Evolutionary conservation across 768 basidiomycete genomes (phyloP), one percentile per base, ranked within the genome.

Genomic region (Hirschioporus abietinus): DNA sequence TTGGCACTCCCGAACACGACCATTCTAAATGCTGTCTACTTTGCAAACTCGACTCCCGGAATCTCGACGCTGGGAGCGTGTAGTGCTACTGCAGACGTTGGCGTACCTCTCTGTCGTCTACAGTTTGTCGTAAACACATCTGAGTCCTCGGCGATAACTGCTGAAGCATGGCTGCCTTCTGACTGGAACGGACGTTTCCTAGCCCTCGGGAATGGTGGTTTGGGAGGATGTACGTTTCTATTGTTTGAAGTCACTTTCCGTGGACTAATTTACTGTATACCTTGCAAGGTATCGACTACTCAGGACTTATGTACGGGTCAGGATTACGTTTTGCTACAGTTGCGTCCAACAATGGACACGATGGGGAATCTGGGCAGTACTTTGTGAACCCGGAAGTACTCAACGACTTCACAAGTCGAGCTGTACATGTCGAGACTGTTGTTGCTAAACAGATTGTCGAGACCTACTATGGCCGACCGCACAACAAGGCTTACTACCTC

Each of bases 371-470:
- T 26, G 71, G 71, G 10, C 15, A 24, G 1, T 20, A 64, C 4
- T 73, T 74, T 63, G 65, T 72, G 0, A 67, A 70, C 10, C 69
- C 71, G 6, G 73, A 75, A 42, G 73, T 74, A 24, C 65, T 75
- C 20, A 71, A 70, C 58, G 73, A 76, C 65, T 75, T 71, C 68
- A 70, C 70, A 1, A 72, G 67, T 65, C 72, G 73, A n/a, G 66
- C 73, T 5, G 66, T 75, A 60, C 75, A 76, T 64, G 67, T 68
- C n/a, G 70, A 69, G 52, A 68, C 69, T 0, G 67, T 74, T 20
- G 61, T 74, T n/a, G 73, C 72, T 1, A 76, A 76, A 52, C 69
- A 70, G 35, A 67, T 76, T 35, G 67, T 69, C 8, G 68, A 70
- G 20, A 65, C 66, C 20, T 76, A 72, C 62, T 76, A 76, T 67